Conservation (phyloP, 192 early-diverging fungal genomes). For the Pecoramyces ruminantium region DNA sequence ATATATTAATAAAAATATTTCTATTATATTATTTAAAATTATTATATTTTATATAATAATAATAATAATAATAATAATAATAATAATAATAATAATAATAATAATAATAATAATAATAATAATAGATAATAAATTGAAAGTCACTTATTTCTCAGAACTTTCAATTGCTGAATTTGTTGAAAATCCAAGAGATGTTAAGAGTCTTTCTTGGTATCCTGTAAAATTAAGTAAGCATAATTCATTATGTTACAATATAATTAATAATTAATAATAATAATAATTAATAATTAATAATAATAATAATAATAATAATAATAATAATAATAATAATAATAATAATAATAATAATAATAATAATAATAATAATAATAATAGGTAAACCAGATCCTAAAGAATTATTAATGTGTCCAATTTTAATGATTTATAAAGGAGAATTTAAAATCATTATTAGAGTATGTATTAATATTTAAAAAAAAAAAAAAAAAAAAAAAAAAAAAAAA, state of each 20-base stretch:
- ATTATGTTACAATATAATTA: too few species aligned
- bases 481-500: neutral
- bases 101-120: neutral
- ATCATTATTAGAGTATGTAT: neutral
- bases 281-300: too few species aligned
- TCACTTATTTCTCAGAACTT: neutral
- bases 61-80: too few species aligned
- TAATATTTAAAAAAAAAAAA: neutral
- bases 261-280: too few species aligned
- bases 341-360: too few species aligned
- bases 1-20: too few species aligned
- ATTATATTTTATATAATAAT: too few species aligned
- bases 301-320: too few species aligned
- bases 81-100: too few species aligned
- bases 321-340: too few species aligned
- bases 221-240: neutral
- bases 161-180: neutral
- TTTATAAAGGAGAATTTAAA: neutral
- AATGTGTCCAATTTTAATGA: neutral
- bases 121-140: neutral
- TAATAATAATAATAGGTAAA: neutral
- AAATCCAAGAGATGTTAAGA: neutral
- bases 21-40: too few species aligned
- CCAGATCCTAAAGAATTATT: neutral
- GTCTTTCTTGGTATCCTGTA: neutral